phyloP scores from a whole-genome alignment of 352 stramenopile species.

The Globisporangium abappressorium region DNA sequence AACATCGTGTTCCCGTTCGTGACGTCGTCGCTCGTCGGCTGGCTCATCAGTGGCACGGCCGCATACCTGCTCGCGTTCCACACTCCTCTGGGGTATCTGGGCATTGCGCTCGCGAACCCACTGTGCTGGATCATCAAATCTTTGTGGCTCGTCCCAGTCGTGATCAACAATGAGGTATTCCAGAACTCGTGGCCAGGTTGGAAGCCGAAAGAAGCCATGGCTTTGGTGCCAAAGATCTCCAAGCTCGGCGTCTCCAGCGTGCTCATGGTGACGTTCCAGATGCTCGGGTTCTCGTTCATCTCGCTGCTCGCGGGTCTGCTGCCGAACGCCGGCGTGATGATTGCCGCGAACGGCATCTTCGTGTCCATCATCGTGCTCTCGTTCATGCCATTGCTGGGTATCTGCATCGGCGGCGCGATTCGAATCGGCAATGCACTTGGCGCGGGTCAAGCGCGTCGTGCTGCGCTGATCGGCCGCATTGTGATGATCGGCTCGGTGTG shows the following conservation, averaged over 20 bases:
- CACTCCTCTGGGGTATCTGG: not conserved
- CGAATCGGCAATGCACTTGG: conserved; percentile 27
- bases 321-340: conserved; percentile 21
- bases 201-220: conserved; percentile 19
- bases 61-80: not conserved
- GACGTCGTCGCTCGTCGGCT: not conserved
- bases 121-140: conserved; percentile 1
- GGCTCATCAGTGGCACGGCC: not conserved
- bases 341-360: conserved; percentile 27
- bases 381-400: conserved; percentile 22
- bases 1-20: not conserved
- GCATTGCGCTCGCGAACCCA: not conserved
- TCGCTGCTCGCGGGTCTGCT: conserved; percentile 20
- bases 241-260: conserved; percentile 20
- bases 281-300: conserved; percentile 18
- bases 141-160: not conserved
- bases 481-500: conserved; percentile 8
- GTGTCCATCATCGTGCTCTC: conserved; percentile 21
- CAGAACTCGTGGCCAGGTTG: conserved; percentile 10
- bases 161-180: not conserved
- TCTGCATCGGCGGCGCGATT: conserved; percentile 23
- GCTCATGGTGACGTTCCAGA: conserved; percentile 18
- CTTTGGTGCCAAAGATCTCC: conserved; percentile 15
- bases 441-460: conserved; percentile 18
- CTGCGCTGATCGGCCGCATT: conserved; percentile 14